Base-by-base conservation (phyloP, 768 basidiomycete genomes). In the Xanthoconium purpureum region DNA sequence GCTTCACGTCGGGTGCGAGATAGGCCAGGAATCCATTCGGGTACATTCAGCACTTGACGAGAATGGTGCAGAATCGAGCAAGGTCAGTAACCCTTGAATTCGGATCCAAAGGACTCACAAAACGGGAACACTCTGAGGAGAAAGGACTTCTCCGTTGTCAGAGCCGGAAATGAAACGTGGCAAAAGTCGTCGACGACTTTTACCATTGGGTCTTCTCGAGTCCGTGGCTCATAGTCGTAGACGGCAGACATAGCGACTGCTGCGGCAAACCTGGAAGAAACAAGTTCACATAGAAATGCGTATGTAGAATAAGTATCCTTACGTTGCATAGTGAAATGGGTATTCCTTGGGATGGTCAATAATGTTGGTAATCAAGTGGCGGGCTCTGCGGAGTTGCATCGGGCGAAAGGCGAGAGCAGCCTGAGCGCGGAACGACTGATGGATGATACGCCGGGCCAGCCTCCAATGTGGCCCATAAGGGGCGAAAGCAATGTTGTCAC, bases 21-120 rank as follows among this genome's bases (percentile, higher is more conserved):
- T 8, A n/a, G n/a, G n/a, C 75, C 74, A 6, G 77, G 77, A 46
- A 75, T 56, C 74, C 76, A 78, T n/a, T 64, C 37, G 3, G 52
- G 52, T 7, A 47, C 11, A 1, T 29, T 10, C 12, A 53, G 10
- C 14, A 53, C 71, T 52, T 28, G 36, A 24, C 11, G 14, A 12
- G 2, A 48, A 20, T 37, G 12, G 5, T 39, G n/a, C n/a, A n/a
- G n/a, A n/a, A n/a, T n/a, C n/a, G n/a, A n/a, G n/a, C n/a, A n/a
- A n/a, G n/a, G n/a, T n/a, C n/a, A n/a, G n/a, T n/a, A n/a, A n/a
- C n/a, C n/a, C n/a, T 8, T 42, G 18, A 42, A 18, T 4, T 18
- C 13, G 7, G 4, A 6, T 18, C n/a, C 7, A 5, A 28, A 10
- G 14, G 5, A 36, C 51, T 24, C 17, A 52, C 51, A 14, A 17